Evolutionary conservation across 208 protist genomes (phyloP).

Genomic region (Trypanosoma scelopori): DNA sequence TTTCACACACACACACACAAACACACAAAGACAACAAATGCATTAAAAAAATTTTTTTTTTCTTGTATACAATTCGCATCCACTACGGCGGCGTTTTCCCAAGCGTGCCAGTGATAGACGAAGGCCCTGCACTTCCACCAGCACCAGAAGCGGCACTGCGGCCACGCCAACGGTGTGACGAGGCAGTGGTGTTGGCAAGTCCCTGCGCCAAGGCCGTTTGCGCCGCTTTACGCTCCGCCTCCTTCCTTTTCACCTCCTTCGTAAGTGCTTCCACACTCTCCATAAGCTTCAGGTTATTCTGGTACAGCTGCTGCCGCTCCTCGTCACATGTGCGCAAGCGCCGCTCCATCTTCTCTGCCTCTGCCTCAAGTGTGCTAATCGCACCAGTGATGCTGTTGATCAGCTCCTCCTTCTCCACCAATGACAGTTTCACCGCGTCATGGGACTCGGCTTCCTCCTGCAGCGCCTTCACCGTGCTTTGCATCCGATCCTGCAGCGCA

Average conservation of each 20-base stretch:
- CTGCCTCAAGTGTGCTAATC: slow-evolving; percentile 24
- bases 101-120: slow-evolving; percentile 11
- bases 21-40: not conserved
- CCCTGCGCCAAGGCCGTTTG: slow-evolving; percentile 60
- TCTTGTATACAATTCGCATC: not conserved
- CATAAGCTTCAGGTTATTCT: slow-evolving; percentile 66
- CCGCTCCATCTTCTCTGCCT: slow-evolving; percentile 22
- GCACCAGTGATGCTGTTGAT: slow-evolving; percentile 18
- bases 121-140: not conserved
- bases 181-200: slow-evolving; percentile 4
- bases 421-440: slow-evolving; percentile 14
- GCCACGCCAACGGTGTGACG: slow-evolving; percentile 14
- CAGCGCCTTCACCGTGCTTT: slow-evolving; percentile 16
- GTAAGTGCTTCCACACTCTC: slow-evolving; percentile 50
- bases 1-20: not conserved
- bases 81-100: slow-evolving; percentile 6
- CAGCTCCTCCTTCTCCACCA: slow-evolving; percentile 27
- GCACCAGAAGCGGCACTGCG: slow-evolving; percentile 10
- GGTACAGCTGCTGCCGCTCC: slow-evolving; percentile 43
- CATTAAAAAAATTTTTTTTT: too few species aligned
- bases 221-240: slow-evolving; percentile 60
- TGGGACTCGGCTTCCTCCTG: slow-evolving; percentile 24
- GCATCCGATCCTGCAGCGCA: slow-evolving; percentile 7
- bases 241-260: slow-evolving; percentile 52
- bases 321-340: slow-evolving; percentile 24